Percentiles rank a stretch among this genome's conserved stretches.
Evolutionary conservation across 2,329 filamentous ascomycete genomes (phyloP).

Genomic region (Lasiodiplodia theobromae): DNA sequence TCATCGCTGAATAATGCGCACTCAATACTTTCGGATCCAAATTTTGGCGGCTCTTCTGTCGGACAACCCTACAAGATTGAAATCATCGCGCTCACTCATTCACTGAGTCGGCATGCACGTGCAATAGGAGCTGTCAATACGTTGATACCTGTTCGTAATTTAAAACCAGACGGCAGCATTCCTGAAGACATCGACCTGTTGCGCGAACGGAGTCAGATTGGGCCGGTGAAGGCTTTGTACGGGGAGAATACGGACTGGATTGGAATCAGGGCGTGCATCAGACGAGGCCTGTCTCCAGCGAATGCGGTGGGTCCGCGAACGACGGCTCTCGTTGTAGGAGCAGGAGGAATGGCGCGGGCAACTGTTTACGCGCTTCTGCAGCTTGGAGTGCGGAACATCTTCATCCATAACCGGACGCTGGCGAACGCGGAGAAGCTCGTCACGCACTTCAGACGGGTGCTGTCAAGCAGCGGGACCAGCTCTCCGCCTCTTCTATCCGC

Average conservation of each 20-base stretch:
- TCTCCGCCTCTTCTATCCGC: conserved; percentile 32
- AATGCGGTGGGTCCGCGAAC: conserved; percentile 62
- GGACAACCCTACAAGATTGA: conserved; percentile 78
- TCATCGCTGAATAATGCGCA: conserved; percentile 68
- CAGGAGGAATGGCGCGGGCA: conserved; percentile 79
- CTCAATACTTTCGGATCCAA: conserved; percentile 67
- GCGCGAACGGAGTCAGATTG: conserved; percentile 67
- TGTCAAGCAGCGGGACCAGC: conserved; percentile 2
- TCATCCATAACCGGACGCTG: conserved; percentile 74
- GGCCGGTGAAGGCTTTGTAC: conserved; percentile 72
- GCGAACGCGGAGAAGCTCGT: conserved; percentile 73
- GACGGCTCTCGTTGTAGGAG: conserved; percentile 63
- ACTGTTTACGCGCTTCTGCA: conserved; percentile 81
- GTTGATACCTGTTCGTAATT: conserved; percentile 71
- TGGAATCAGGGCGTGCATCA: conserved; percentile 75
- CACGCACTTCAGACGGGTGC: conserved; percentile 66
- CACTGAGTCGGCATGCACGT: conserved; percentile 73
- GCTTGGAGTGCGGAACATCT: conserved; percentile 77
- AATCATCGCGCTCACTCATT: conserved; percentile 69
- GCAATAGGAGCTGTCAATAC: conserved; percentile 82
- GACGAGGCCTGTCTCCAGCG: conserved; percentile 74
- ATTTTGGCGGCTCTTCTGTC: conserved; percentile 76
- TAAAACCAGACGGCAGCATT: conserved; percentile 63
- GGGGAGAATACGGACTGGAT: conserved; percentile 87
- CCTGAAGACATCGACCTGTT: conserved; percentile 62